Conservation (phyloP, 164 flowering plant genomes). For the Chimonanthus salicifolius region DNA sequence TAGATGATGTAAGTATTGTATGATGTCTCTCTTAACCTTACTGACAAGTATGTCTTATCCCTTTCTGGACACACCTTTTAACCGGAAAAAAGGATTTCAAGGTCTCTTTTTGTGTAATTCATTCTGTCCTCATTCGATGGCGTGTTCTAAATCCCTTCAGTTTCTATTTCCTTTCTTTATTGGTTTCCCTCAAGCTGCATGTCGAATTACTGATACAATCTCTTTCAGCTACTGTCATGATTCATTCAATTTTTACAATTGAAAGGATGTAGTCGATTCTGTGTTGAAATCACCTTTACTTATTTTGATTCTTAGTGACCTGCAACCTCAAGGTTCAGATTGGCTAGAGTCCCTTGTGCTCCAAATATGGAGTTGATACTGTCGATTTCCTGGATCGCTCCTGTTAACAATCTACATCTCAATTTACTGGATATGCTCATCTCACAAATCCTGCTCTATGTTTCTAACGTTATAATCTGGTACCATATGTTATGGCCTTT, state of each 20-base stretch:
- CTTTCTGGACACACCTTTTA: not conserved
- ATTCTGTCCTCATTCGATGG: not conserved
- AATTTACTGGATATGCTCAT: not conserved
- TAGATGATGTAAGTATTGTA: conserved; percentile 71
- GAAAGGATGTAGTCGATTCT: not conserved
- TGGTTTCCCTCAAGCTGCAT: not conserved
- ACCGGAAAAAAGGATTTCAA: not conserved
- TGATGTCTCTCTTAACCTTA: not conserved
- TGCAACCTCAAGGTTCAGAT: not conserved
- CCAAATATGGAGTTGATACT: not conserved
- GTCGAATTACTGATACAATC: not conserved
- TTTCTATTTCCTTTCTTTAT: not conserved
- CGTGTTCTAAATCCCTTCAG: not conserved
- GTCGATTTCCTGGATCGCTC: not conserved
- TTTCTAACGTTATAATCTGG: no score
- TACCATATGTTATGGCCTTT: no score
- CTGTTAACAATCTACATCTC: not conserved
- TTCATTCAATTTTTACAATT: not conserved
- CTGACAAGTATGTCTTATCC: not conserved
- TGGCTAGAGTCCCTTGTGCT: not conserved
- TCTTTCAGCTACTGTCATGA: not conserved
- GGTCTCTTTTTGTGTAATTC: not conserved
- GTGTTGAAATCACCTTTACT: not conserved
- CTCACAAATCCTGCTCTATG: not conserved
- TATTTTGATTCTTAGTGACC: not conserved